Base-by-base conservation (phyloP, 2,329 filamentous ascomycete species). In the Emergomyces pasteurianus region DNA sequence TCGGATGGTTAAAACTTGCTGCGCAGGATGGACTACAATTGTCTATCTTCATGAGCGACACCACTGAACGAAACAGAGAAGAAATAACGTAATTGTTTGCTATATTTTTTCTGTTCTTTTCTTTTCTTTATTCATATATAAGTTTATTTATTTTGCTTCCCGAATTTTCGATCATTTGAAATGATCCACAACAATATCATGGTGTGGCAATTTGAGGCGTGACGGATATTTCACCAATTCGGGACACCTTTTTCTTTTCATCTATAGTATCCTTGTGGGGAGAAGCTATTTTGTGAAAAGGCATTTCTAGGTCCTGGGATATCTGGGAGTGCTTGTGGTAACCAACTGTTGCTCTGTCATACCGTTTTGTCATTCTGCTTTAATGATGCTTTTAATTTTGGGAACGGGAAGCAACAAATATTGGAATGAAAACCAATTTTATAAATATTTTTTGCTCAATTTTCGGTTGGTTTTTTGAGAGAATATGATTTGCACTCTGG, bases 1-100 rank as follows among this genome's bases (percentile, higher is more conserved):
- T 73, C 81, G 81, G 57, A 89, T 90, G 86, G 85, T 79, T 65
- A 86, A 81, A 16, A 76, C 74, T 61, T 90, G 87, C 73, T 90
- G 87, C 70, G 80, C 85, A 12, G 86, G 86, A 8, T 86, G 86
- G 74, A 83, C 84, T 12, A 83, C 86, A 1, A 78, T 86, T 52
- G 81, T 90, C 3, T 83, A 86, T 63, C 74, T 89, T 66, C 83
- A 83, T 67, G 85, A 89, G 71, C 81, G 82, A 53, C 73, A 74
- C 62, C 71, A 75, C 65, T 77, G 59, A 66, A 53, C 5, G 50
- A 36, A 49, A 14, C 21, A 28, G 10, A 1, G 14, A 34, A 21
- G 6, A 34, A 14, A 40, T 8, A 12, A 2, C 10, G 3, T 2
- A 18, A 23, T 55, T 50, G n/a, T 36, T n/a, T 38, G 31, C 7